Evolutionary conservation across 805 yeast species (phyloP).

Genomic region (Ogataea trehalophila): DNA sequence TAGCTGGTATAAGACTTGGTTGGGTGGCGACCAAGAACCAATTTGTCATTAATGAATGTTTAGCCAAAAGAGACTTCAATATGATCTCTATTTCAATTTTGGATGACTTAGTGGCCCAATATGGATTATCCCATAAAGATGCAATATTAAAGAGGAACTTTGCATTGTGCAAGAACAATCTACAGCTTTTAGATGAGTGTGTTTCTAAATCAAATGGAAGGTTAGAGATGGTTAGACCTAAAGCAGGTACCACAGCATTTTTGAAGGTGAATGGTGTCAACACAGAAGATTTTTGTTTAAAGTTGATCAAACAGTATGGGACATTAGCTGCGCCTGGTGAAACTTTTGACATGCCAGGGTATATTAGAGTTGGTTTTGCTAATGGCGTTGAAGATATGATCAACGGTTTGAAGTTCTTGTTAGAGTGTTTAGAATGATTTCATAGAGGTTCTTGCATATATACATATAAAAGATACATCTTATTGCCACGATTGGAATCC

Average conservation of each 20-base stretch:
- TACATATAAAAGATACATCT: neutral
- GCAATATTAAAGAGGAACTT: constrained; percentile 36
- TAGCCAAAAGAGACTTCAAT: constrained; percentile 43
- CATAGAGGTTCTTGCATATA: neutral
- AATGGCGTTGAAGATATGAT: constrained; percentile 33
- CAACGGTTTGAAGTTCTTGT: constrained; percentile 27
- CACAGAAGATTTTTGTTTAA: constrained; percentile 32
- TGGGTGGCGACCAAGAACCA: constrained; percentile 42
- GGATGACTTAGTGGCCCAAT: constrained; percentile 43
- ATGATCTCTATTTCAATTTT: constrained; percentile 44
- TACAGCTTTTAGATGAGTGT: constrained; percentile 32
- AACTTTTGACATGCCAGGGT: constrained; percentile 38
- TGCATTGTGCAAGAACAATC: constrained; percentile 35
- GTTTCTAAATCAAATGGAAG: constrained; percentile 29
- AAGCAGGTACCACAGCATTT: constrained; percentile 45
- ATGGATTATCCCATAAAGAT: constrained; percentile 34
- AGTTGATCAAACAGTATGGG: constrained; percentile 31
- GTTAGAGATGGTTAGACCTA: constrained; percentile 39
- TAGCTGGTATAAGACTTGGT: constrained; percentile 51
- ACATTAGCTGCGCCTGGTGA: constrained; percentile 48
- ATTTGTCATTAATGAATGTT: constrained; percentile 28
- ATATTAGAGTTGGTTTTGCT: constrained; percentile 45
- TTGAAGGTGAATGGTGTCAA: constrained; percentile 29
- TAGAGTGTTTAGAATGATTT: neutral
- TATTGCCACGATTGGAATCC: too few species aligned